Evolutionary conservation across 768 basidiomycete species (phyloP).

Genomic region (Fomitopsis pulvina): DNA sequence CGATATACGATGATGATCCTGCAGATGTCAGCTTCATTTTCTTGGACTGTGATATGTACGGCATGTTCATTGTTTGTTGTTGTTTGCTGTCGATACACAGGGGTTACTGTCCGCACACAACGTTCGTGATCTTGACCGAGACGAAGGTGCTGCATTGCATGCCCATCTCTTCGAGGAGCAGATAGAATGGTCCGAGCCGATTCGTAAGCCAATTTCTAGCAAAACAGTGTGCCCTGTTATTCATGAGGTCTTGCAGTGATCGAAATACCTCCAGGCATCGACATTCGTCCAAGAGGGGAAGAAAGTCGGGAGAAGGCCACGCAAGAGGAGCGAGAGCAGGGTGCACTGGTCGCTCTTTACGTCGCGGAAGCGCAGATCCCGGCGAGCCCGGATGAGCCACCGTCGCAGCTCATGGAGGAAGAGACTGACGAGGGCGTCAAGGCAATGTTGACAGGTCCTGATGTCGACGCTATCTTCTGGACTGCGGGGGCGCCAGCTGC

Average conservation of each 20-base stretch:
- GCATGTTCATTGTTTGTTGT: slow-evolving; percentile 41
- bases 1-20: slow-evolving; percentile 85
- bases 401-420: slow-evolving; percentile 54
- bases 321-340: slow-evolving; percentile 77
- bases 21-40: slow-evolving; percentile 68
- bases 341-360: slow-evolving; percentile 69
- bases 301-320: slow-evolving; percentile 60
- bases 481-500: slow-evolving; percentile 27
- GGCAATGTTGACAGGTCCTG: slow-evolving; percentile 64
- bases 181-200: slow-evolving; percentile 80
- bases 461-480: slow-evolving; percentile 66
- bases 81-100: slow-evolving; percentile 42
- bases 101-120: slow-evolving; percentile 64
- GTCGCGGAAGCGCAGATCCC: slow-evolving; percentile 67
- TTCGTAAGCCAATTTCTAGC: slow-evolving; percentile 45
- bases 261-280: slow-evolving; percentile 55
- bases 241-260: slow-evolving; percentile 38
- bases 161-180: slow-evolving; percentile 80
- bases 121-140: slow-evolving; percentile 81
- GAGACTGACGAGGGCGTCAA: slow-evolving; percentile 58
- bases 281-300: slow-evolving; percentile 49
- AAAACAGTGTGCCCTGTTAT: slow-evolving; percentile 1
- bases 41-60: slow-evolving; percentile 32
- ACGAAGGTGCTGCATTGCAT: slow-evolving; percentile 81
- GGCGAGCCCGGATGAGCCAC: slow-evolving; percentile 69